phyloP scores from a whole-genome alignment of 169 alveolate species.

The Cryptosporidium ryanae region DNA sequence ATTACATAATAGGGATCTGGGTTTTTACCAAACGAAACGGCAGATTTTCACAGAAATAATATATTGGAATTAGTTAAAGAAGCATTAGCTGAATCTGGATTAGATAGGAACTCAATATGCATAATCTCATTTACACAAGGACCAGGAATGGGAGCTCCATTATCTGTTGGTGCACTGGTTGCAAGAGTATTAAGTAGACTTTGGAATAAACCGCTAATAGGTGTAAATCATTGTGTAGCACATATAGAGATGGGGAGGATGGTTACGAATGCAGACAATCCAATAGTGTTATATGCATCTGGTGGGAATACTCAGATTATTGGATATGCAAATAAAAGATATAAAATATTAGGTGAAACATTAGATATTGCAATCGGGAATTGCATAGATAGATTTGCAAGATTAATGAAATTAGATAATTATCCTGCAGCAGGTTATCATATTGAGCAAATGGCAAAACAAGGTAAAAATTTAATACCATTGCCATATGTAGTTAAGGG shows the following conservation, averaged over 20 bases:
- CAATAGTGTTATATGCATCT: slow-evolving; percentile 96
- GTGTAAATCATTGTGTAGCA: slow-evolving; percentile 99
- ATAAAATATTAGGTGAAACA: slow-evolving; percentile 98
- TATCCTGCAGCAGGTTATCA: slow-evolving; percentile 99
- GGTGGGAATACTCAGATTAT: slow-evolving; percentile 98
- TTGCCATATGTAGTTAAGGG: slow-evolving; percentile 98
- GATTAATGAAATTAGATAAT: slow-evolving; percentile 94
- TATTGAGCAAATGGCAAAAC: slow-evolving; percentile 95
- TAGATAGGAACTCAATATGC: slow-evolving; percentile 85
- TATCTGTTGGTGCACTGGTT: slow-evolving; percentile 96
- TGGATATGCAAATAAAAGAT: slow-evolving; percentile 84
- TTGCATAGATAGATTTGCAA: slow-evolving; percentile 97
- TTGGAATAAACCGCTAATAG: slow-evolving; percentile 94
- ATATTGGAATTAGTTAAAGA: slow-evolving; percentile 87
- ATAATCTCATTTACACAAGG: slow-evolving; percentile 97
- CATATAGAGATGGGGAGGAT: slow-evolving; percentile 99
- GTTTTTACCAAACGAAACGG: slow-evolving; percentile 97
- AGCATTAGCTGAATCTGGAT: slow-evolving; percentile 90
- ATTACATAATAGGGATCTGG: slow-evolving; percentile 88
- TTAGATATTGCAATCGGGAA: slow-evolving; percentile 98
- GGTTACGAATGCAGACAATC: slow-evolving; percentile 92
- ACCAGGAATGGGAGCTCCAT: slow-evolving; percentile 99
- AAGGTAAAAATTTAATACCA: slow-evolving; percentile 87
- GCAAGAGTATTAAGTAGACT: slow-evolving; percentile 93
- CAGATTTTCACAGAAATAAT: slow-evolving; percentile 94